Evolutionary conservation across 2,329 filamentous ascomycete genomes (phyloP), one percentile per base, ranked within the genome.

Genomic region (Verticillium alfalfae): DNA sequence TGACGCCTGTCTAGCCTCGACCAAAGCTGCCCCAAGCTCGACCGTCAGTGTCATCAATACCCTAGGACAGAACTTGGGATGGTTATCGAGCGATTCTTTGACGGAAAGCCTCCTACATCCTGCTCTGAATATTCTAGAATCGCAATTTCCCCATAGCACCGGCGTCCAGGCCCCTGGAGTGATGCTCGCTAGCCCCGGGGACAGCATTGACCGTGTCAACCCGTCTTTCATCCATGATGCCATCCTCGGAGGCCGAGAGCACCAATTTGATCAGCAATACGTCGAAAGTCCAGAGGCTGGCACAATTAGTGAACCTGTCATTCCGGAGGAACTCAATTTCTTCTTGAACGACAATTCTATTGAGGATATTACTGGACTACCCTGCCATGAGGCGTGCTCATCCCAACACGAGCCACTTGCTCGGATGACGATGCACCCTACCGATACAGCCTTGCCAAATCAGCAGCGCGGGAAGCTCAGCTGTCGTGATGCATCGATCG

Each of bases 401-500:
- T 10, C 16, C 7, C 15, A 12, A 10, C 9, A 26, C 9, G 38
- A 52, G 49, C 34, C 10, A 13, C 2, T 1, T 9, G n/a, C 16
- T n/a, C 57, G 5, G 37, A 13, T 18, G 6, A 0, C 37, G 3
- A 4, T 13, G 12, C 12, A 10, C 3, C 8, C 45, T 10, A 9
- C 45, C 3, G 18, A 22, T 3, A 52, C n/a, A 9, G 4, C 18
- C n/a, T 26, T 18, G 8, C 1, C 45, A 9, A 26, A 18, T 18
- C n/a, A 12, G 45, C 3, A n/a, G 13, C 18, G 6, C 2, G 31
- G 45, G n/a, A 52, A 26, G 38, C 64, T 63, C 3, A 62, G 61
- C 18, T 64, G 59, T 3, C 57, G 63, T 16, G 41, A 34, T 15
- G 68, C 67, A 12, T 61, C 66, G 0, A 73, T 75, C 37, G 62